A percentile compares a stretch with the other conserved stretches of the same genome.
phyloP scores from a whole-genome alignment of 225 moss, liverwort and hornwort genomes.

The Marchantia paleacea region DNA sequence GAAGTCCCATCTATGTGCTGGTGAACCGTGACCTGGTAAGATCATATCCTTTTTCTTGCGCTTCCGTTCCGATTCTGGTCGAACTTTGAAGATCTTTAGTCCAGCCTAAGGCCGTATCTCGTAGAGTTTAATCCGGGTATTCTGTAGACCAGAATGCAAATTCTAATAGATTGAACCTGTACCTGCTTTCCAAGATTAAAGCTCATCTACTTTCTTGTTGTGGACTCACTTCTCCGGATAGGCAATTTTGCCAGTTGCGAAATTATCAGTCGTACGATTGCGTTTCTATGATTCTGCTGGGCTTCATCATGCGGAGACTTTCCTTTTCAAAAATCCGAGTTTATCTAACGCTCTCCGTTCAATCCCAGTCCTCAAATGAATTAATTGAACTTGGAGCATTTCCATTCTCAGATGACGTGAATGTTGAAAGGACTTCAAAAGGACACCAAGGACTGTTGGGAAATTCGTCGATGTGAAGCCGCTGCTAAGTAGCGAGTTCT shows the following conservation, averaged over 20 bases:
- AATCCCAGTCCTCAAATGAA: neutral
- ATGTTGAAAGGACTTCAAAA: neutral
- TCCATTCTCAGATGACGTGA: neutral
- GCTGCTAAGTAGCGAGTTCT: no score
- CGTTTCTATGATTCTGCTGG: neutral
- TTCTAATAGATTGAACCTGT: neutral
- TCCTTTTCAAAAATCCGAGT: neutral
- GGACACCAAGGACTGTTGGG: neutral
- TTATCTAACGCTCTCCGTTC: neutral
- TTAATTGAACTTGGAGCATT: neutral
- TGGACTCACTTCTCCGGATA: neutral
- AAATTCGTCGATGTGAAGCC: no score
- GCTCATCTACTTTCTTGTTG: neutral
- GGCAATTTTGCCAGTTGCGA: neutral
- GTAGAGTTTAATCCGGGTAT: neutral
- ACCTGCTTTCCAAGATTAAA: neutral
- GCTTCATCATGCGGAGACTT: neutral
- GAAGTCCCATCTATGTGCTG: slow-evolving; percentile 29
- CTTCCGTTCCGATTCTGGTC: neutral
- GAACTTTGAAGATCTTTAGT: neutral
- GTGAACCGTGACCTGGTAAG: slow-evolving; percentile 36
- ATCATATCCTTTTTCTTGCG: neutral
- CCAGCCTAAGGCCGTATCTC: neutral
- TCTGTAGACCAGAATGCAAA: neutral
- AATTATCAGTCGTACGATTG: neutral